Base-by-base conservation (phyloP, 805 yeast species). In the Teunomyces pallodes region DNA sequence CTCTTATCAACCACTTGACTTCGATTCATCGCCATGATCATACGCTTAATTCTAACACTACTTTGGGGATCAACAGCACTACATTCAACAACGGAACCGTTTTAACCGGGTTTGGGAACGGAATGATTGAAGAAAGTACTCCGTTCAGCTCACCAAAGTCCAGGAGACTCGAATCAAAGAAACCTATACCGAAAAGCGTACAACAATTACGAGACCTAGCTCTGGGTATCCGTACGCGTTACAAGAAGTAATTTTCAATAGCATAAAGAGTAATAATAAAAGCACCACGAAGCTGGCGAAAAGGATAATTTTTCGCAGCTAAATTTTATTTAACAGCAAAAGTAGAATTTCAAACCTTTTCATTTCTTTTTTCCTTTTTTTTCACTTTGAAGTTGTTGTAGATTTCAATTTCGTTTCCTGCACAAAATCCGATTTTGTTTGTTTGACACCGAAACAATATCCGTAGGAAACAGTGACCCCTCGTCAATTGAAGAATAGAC, bases 91-190 rank as follows among this genome's bases (percentile, higher is more conserved):
- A 62, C 45, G 58, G 57, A 5, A 67, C 75, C 7, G 60, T 66
- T 9, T 53, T 72, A 36, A 59, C 65, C 9, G 69, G 69, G 8
- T 63, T 67, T 52, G 74, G 70, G 5, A 61, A 59, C 38, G 75
- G 74, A 4, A 62, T 70, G 2, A 50, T 69, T 1, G 74, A 66
- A 46, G 74, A 67, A 46, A 69, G 75, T 46, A 67, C 74, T 0
- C 75, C 75, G 4, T 55, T 55, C 33, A 60, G 55, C 8, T 62
- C 74, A 2, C 72, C 70, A 12, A 40, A 46, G 7, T 29, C 47
- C 5, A 50, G 29, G 26, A 24, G 30, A 31, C 30, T 42, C 13
- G 43, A 30, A 10, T 17, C 27, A 12, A 48, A 40, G 13, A 49
- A 52, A 17, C 50, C 59, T 3, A 24, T 59, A 5, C 64, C 66